These are phyloP conservation scores for Caryocar brasiliense DNA, from an alignment of 441 rosid species.

Conservation along the genomic window DNA sequence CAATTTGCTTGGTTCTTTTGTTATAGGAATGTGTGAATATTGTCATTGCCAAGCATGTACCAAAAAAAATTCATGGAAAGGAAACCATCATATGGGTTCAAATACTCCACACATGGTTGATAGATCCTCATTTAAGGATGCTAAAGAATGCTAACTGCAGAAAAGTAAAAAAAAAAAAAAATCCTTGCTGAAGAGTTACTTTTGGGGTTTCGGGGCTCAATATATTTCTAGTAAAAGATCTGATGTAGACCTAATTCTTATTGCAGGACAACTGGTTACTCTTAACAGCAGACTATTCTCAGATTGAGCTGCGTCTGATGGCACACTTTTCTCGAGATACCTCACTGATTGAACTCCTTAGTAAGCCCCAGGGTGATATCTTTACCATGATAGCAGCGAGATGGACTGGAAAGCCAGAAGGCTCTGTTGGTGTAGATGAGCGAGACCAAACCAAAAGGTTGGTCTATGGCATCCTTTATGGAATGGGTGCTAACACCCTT, in stretches of 20 bases:
- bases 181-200: too few relatives aligned
- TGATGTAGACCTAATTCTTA: slow-evolving; percentile 5
- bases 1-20: slow-evolving; percentile 4
- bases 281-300: slow-evolving; percentile 92
- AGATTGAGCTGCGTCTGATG: slow-evolving; percentile 89
- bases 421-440: slow-evolving; percentile 47
- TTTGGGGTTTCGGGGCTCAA: too few relatives aligned
- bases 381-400: slow-evolving; percentile 81
- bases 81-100: too few relatives aligned
- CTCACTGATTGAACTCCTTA: slow-evolving; percentile 64
- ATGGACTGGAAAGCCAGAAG: slow-evolving; percentile 77
- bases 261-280: slow-evolving; percentile 90
- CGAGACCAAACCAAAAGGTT: slow-evolving; percentile 90
- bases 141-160: too few relatives aligned
- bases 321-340: slow-evolving; percentile 90
- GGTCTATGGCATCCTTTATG: slow-evolving; percentile 94
- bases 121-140: too few relatives aligned
- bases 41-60: not conserved
- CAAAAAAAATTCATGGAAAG: not conserved
- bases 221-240: too few relatives aligned
- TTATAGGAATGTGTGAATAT: not conserved
- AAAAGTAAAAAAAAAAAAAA: too few relatives aligned
- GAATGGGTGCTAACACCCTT: slow-evolving; percentile 91
- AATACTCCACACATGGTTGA: too few relatives aligned
- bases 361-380: slow-evolving; percentile 74